phyloP scores from a whole-genome alignment of 2,329 filamentous ascomycete species.

The Claviceps citrina region DNA sequence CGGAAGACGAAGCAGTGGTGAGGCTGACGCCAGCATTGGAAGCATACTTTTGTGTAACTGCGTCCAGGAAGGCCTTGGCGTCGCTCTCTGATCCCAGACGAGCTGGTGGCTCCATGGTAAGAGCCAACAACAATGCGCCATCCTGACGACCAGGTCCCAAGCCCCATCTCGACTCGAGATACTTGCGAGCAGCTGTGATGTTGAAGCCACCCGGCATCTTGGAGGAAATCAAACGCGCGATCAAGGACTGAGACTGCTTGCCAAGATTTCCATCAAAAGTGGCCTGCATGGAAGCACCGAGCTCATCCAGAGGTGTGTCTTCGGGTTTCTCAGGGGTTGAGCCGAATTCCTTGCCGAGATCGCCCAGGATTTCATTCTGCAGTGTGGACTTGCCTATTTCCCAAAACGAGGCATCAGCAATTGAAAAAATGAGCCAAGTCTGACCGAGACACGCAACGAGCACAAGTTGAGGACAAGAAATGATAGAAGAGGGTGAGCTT shows the following conservation, averaged over 20 bases:
- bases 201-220: slow-evolving; percentile 99
- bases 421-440: neutral
- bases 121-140: slow-evolving; percentile 69
- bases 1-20: slow-evolving; percentile 59
- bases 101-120: slow-evolving; percentile 82
- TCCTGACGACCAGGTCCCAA: slow-evolving; percentile 77
- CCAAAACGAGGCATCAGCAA: slow-evolving; percentile 5
- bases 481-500: slow-evolving; percentile 23
- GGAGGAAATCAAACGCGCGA: slow-evolving; percentile 88
- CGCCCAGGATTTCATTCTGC: slow-evolving; percentile 96
- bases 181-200: slow-evolving; percentile 88
- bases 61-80: slow-evolving; percentile 83
- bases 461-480: neutral
- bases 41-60: slow-evolving; percentile 80
- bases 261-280: slow-evolving; percentile 98
- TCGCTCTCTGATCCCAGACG: slow-evolving; percentile 82
- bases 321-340: slow-evolving; percentile 97
- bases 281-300: slow-evolving; percentile 87
- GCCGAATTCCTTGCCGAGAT: slow-evolving; percentile 95
- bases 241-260: slow-evolving; percentile 85
- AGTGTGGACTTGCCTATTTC: slow-evolving; percentile 81
- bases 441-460: neutral
- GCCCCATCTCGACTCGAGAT: slow-evolving; percentile 88
- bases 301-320: slow-evolving; percentile 89
- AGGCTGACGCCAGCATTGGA: slow-evolving; percentile 68